Evolutionary conservation across 2,329 filamentous ascomycete species (phyloP), one percentile per base, ranked within the genome.

Genomic region (Penicillium paneum): DNA sequence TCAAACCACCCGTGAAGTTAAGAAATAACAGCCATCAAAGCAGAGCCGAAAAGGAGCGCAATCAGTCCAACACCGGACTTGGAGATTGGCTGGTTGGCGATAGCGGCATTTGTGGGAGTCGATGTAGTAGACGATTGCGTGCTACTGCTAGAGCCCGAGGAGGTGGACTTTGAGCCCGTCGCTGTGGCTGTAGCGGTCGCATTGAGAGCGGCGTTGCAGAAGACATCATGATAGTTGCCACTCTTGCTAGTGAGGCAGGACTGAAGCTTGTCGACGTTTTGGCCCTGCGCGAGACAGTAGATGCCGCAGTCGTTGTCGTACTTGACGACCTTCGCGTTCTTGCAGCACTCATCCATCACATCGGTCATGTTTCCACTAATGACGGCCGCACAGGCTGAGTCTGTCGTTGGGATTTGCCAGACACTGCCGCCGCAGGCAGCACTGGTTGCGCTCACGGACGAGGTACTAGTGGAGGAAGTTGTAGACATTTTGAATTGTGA

Each of bases 291-390:
- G 15, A 77, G 74, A 61, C 79, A 82, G 77, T 81, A 82, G 55
- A 81, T 61, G 15, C 76, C 78, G 70, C 80, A 82, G 62, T 74
- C 67, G 64, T 75, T 62, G 63, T 76, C 70, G 74, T 81, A 81
- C 59, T 68, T 68, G 45, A 76, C 66, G 28, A 81, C 71, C 21
- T 74, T 65, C 49, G 78, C 76, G 10, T 70, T 59, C 11, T 71
- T 69, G 63, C 79, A 82, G 75, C 79, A 82, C 21, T 67, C 60
- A 38, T 70, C 54, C 72, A 80, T 75, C 55, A 77, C 70, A 35
- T 74, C 68, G 48, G 75, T 71, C 68, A 76, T 67, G 59, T 78
- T 77, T 5, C 67, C 65, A 57, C 65, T 67, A 54, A 68, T 68
- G 26, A 73, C 64, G 46, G 79, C 67, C 3, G 71, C 80, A 64